These are phyloP conservation scores for Xylaria flabelliformis DNA, from an alignment of 495 filamentous ascomycete genomes.

Conservation along the genomic window DNA sequence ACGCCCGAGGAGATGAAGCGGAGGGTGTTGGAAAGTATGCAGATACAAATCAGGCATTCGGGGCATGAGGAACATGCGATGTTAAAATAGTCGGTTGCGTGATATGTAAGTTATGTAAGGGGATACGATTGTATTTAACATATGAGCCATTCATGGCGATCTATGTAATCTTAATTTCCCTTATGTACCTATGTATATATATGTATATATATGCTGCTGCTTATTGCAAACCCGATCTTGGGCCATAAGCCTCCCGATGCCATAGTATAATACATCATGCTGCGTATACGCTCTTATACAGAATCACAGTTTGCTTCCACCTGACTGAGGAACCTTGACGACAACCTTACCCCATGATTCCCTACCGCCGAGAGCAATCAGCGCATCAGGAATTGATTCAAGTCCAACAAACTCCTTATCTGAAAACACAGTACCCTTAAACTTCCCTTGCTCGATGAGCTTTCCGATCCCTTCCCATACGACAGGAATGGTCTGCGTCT, in stretches of 20 bases:
- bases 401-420: slow-evolving; percentile 84
- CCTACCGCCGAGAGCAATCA: slow-evolving; percentile 76
- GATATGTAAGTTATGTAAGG: too few species aligned
- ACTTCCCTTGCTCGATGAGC: slow-evolving; percentile 78
- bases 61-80: slow-evolving; percentile 58
- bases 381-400: slow-evolving; percentile 76
- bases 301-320: slow-evolving; percentile 57
- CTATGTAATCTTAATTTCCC: neutral
- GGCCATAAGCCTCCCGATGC: neutral
- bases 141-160: neutral
- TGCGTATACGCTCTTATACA: too few species aligned
- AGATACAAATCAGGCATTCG: slow-evolving; percentile 68
- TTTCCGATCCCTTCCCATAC: slow-evolving; percentile 86
- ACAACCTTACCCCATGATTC: slow-evolving; percentile 98
- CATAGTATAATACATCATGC: neutral
- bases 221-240: neutral
- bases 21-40: slow-evolving; percentile 74
- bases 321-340: slow-evolving; percentile 78
- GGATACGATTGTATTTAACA: neutral
- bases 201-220: neutral
- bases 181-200: neutral
- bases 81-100: slow-evolving; percentile 47
- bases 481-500: slow-evolving; percentile 69
- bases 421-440: slow-evolving; percentile 79
- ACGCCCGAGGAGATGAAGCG: slow-evolving; percentile 56